Evolutionary conservation across 176 grass and related monocot genomes (phyloP).

Genomic region (Triticum monococcum): DNA sequence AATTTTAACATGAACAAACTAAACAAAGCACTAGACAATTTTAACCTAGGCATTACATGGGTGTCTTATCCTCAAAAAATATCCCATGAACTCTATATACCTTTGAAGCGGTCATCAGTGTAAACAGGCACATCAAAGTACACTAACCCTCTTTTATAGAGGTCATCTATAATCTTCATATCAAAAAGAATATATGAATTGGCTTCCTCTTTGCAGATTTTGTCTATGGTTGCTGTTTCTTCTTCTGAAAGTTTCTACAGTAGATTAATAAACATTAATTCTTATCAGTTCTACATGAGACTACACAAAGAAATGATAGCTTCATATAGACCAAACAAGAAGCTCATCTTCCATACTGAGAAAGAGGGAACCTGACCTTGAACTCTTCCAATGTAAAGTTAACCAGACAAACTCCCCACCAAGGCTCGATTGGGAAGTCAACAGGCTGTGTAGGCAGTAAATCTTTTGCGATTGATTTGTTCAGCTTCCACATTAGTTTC

Average conservation of each 20-base stretch:
- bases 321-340: conserved; percentile 11
- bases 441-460: conserved; percentile 88
- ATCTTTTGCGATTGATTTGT: conserved; percentile 99
- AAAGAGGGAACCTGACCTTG: conserved; percentile 56
- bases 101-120: conserved; percentile 92
- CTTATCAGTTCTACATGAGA: neutral
- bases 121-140: conserved; percentile 94
- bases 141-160: conserved; percentile 77
- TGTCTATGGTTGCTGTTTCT: conserved; percentile 94
- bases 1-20: conserved; percentile 9
- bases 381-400: conserved; percentile 99
- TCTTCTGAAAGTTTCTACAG: conserved; percentile 96
- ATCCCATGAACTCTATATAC: conserved; percentile 39
- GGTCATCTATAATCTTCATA: conserved; percentile 69
- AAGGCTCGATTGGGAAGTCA: conserved; percentile 81
- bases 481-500: conserved; percentile 99
- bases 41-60: neutral
- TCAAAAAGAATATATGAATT: conserved; percentile 97
- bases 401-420: conserved; percentile 99
- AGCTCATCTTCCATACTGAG: neutral
- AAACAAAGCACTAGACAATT: neutral
- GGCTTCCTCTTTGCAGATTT: conserved; percentile 96
- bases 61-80: neutral
- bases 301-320: conserved; percentile 27
- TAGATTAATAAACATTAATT: conserved; percentile 32